Conservation (phyloP, 352 stramenopile genomes). For the Pythium guiyangense region DNA sequence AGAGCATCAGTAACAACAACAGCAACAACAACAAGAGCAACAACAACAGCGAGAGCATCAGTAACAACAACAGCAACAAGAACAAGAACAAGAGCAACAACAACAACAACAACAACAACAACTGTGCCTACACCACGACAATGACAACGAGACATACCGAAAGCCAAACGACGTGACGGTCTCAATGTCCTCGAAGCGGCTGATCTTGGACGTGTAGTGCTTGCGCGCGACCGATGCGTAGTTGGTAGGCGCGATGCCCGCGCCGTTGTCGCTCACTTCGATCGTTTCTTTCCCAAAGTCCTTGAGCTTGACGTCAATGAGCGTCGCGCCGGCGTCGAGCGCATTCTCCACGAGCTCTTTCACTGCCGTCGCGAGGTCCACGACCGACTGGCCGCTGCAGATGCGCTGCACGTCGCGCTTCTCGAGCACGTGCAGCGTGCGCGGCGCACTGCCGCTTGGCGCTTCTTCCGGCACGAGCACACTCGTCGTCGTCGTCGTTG, state of each 20-base stretch:
- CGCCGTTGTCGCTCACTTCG: constrained; percentile 96
- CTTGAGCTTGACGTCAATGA: constrained; percentile 88
- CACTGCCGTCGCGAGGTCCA: constrained; percentile 92
- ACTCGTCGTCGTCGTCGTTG: no score
- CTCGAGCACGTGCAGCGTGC: constrained; percentile 33
- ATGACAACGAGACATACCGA: no score
- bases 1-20: no score
- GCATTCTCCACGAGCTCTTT: constrained; percentile 98
- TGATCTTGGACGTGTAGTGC: constrained; percentile 96
- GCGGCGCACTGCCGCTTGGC: background rate
- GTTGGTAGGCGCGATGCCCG: constrained; percentile 78
- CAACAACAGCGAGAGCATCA: no score
- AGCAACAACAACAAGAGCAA: no score
- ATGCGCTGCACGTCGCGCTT: constrained; percentile 58
- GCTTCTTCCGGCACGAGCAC: background rate
- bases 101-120: no score
- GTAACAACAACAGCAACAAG: no score
- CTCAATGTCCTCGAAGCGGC: constrained; percentile 93
- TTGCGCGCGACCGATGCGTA: constrained; percentile 83
- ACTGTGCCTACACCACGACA: no score
- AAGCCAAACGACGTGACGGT: constrained; percentile 91
- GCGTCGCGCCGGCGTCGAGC: constrained; percentile 59
- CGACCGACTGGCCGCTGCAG: constrained; percentile 92
- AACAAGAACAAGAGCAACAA: no score
- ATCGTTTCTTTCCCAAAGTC: constrained; percentile 91